Evolutionary conservation across 768 basidiomycete species (phyloP), one percentile per base, ranked within the genome.

Genomic region (Leccinum imitatum): DNA sequence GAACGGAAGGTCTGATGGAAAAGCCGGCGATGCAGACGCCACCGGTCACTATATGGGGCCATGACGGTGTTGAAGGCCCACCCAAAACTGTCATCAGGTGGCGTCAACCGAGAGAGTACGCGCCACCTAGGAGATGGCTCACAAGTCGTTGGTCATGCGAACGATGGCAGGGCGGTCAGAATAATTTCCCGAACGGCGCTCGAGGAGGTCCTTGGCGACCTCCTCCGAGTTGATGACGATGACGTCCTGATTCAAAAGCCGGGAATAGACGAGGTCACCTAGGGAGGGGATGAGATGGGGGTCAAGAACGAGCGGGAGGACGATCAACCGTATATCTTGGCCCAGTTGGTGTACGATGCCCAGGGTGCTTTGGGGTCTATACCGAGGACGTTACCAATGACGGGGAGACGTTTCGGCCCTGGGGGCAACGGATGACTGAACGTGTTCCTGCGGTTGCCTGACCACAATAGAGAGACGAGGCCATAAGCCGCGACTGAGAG

Each of bases 391-490:
- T 71, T 72, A 6, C 73, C 73, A 25, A 74, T 47, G 52, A 74
- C 50, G 31, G 73, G 73, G 23, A 85, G 65, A 21, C 80, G 80
- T 55, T 73, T 77, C 1, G 85, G 85, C 21, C 84, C 85, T 17
- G 80, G 81, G n/a, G 80, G 81, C 21, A 83, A 73, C 0, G 72
- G 68, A 52, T 44, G 13, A 3, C 27, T 19, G 9, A n/a, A 4
- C 1, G 50, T 11, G 30, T 31, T 57, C 51, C 44, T 59, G 50
- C 59, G 60, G 50, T 48, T 56, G 6, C 30, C 35, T 2, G 59
- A 47, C 63, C 64, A 64, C 0, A 35, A 4, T 47, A 57, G 50
- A 13, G 44, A 48, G 14, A 52, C 23, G 17, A 70, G 15, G 19
- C 54, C 57, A 19, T 15, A 65, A 1, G 54, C 59, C 1, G 33